phyloP scores from a whole-genome alignment of 73 alveolate genomes.

The Paramecium sexaurelia region DNA sequence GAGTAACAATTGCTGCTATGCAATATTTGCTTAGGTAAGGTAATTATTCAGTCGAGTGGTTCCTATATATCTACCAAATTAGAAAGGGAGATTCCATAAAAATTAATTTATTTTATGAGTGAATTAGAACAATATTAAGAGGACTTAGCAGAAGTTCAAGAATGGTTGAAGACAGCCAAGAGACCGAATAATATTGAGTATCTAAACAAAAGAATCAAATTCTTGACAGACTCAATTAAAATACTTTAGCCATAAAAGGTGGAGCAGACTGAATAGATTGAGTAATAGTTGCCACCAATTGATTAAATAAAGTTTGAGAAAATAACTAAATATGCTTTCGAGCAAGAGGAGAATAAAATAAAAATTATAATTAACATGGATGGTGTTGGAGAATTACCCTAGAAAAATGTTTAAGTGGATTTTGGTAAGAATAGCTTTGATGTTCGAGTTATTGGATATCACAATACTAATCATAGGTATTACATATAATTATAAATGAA shows the following conservation, averaged over 20 bases:
- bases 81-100: slow-evolving; percentile 45
- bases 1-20: neutral
- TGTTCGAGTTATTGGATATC: neutral
- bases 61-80: neutral
- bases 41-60: neutral
- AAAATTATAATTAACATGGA: neutral
- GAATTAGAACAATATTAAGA: slow-evolving; percentile 12
- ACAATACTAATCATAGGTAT: neutral
- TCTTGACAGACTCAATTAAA: neutral
- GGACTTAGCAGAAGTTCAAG: slow-evolving; percentile 19
- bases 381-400: neutral
- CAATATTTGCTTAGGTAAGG: neutral
- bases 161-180: neutral
- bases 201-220: neutral
- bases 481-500: neutral
- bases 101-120: slow-evolving; percentile 10
- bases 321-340: slow-evolving; percentile 42
- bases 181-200: neutral
- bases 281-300: neutral
- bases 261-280: neutral
- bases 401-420: neutral
- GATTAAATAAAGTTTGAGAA: neutral
- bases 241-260: neutral
- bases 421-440: neutral
- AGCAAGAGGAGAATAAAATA: neutral